Evolutionary conservation across 148 eudicot species (phyloP).

Genomic region (Cornus controversa): DNA sequence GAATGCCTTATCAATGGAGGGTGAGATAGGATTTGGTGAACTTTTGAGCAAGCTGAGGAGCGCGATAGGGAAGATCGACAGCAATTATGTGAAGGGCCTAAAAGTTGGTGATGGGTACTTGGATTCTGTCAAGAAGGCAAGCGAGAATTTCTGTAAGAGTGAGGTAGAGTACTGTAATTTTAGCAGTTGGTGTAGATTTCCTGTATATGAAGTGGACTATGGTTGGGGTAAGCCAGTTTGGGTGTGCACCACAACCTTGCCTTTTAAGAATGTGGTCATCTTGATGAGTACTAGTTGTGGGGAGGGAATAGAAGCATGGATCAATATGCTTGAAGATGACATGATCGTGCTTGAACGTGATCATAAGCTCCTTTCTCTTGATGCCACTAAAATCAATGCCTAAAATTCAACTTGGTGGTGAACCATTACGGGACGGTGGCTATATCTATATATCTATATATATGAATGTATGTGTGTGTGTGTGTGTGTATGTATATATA

Average conservation of each 20-base stretch:
- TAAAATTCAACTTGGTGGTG: background rate
- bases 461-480: too few relatives aligned
- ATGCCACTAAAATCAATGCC: constrained; percentile 4
- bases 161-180: constrained; percentile 6
- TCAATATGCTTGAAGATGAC: too few relatives aligned
- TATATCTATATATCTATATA: too few relatives aligned
- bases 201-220: constrained; percentile 16
- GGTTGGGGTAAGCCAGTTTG: constrained; percentile 32
- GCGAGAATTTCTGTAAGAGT: background rate
- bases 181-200: constrained; percentile 20
- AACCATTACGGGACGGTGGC: too few relatives aligned
- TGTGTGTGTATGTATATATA: too few relatives aligned
- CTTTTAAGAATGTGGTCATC: background rate
- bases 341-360: too few relatives aligned
- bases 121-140: background rate
- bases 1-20: background rate
- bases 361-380: background rate
- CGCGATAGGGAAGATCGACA: constrained; percentile 1
- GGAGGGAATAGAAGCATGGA: too few relatives aligned
- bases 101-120: background rate
- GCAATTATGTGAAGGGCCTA: background rate
- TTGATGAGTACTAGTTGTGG: too few relatives aligned
- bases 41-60: background rate
- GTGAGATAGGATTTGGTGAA: background rate
- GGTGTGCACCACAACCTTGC: constrained; percentile 6